These are phyloP conservation scores for Phytophthora pistaciae DNA, from an alignment of 352 stramenopile genomes.

Conservation along the genomic window DNA sequence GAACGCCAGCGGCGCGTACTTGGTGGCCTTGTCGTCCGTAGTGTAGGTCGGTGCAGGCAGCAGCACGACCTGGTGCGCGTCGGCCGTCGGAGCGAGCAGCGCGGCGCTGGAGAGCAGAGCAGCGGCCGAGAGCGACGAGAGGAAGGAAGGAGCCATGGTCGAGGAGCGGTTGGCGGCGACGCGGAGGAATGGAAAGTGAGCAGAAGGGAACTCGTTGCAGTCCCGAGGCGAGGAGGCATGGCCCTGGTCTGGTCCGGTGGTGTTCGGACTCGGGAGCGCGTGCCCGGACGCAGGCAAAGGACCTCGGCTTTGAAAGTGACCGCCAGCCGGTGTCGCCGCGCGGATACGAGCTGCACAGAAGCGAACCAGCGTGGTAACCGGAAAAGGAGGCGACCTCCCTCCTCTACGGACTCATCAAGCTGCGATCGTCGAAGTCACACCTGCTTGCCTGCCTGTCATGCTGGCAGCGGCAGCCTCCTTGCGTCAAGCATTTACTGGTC, in stretches of 20 bases:
- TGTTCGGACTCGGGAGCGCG: slow-evolving; percentile 6
- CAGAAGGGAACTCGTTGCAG: slow-evolving; percentile 13
- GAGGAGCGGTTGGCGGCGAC: slow-evolving; percentile 1
- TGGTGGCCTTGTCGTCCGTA: slow-evolving; percentile 40
- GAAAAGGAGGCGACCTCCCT: slow-evolving; percentile 19
- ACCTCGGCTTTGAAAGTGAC: slow-evolving; percentile 10
- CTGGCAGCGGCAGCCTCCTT: too few species aligned
- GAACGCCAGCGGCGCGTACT: slow-evolving; percentile 59
- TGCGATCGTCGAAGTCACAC: slow-evolving; percentile 18
- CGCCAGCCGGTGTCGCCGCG: slow-evolving; percentile 21
- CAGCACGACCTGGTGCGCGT: slow-evolving; percentile 54
- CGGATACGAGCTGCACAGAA: slow-evolving; percentile 22
- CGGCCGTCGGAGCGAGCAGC: slow-evolving; percentile 29
- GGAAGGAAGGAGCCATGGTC: slow-evolving; percentile 30
- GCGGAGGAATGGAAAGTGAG: slow-evolving; percentile 24
- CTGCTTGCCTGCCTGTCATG: background rate
- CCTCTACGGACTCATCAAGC: slow-evolving; percentile 24
- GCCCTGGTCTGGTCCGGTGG: slow-evolving; percentile 23
- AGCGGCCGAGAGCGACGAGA: slow-evolving; percentile 37
- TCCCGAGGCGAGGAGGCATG: slow-evolving; percentile 17
- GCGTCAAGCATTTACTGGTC: background rate
- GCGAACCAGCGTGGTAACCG: slow-evolving; percentile 24
- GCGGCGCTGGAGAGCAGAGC: slow-evolving; percentile 34
- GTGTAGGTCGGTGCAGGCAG: slow-evolving; percentile 53
- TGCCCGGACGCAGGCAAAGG: background rate